Evolutionary conservation across 306 rosid genomes (phyloP), one percentile per base, ranked within the genome.

Genomic region (Medicago arabica): DNA sequence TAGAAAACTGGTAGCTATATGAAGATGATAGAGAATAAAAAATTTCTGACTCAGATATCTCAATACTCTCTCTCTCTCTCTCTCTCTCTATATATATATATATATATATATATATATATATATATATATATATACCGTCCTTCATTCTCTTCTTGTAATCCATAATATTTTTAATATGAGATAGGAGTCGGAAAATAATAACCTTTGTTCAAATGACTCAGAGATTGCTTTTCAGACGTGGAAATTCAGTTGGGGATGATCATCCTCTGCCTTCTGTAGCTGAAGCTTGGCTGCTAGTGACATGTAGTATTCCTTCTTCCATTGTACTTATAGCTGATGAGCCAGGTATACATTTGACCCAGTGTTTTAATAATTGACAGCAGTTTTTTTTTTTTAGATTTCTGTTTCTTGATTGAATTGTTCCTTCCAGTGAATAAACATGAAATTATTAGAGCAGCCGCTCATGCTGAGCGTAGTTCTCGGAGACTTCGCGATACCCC

Each of bases 161-260:
- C n/a, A n/a, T 61, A 28, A n/a, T 50, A 63, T 64, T 43, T 74
- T 71, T 39, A 75, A 40, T 50, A 58, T 47, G 71, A 17, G 61
- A 44, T 25, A 70, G 43, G 59, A 58, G 57, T 68, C 14, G 3
- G 74, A 31, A 67, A 59, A 39, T 68, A 50, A 47, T 74, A 44
- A 46, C 55, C 57, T 74, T 75, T 63, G 67, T 70, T 74, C 47
- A 62, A 72, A 87, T 90, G 91, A 77, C 71, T 67, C 91, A 93
- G 98, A 86, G 78, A 86, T 83, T 94, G 80, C 59, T 19, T 75
- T 94, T 94, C 75, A 81, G 74, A 78, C 96, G 90, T 43, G 98
- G 98, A 69, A 94, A 94, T 88, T 84, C 86, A 89, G 90, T 85
- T 68, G 96, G 93, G 78, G 95, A 89, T 81, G 97, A 84, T 79